phyloP scores from a whole-genome alignment of 2,329 filamentous ascomycete genomes.

The Cladosporium colombiae region DNA sequence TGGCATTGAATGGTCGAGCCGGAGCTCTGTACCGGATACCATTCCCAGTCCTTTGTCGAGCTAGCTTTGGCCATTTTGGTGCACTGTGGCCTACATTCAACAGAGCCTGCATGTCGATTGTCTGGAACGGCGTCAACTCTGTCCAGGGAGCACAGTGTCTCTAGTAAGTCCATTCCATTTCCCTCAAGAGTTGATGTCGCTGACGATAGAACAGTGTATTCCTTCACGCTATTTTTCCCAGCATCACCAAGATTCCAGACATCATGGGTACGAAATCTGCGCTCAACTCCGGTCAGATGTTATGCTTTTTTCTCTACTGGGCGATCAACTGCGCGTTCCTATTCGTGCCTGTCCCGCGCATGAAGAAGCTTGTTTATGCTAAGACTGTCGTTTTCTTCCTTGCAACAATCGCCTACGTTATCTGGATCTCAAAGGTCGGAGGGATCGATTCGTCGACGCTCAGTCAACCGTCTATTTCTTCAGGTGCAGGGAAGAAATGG shows the following conservation, averaged over 20 bases:
- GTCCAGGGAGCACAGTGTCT: constrained; percentile 3
- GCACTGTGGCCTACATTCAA: constrained; percentile 4
- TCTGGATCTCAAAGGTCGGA: neutral
- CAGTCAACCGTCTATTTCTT: neutral
- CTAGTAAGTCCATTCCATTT: neutral
- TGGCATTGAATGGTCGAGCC: constrained; percentile 47
- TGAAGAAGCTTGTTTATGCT: constrained; percentile 5
- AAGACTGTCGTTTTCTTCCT: constrained; percentile 1
- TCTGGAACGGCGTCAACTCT: neutral
- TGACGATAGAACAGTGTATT: neutral
- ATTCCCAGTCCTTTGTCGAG: constrained; percentile 76
- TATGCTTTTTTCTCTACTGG: constrained; percentile 5
- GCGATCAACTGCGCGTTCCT: neutral
- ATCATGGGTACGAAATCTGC: constrained; percentile 3
- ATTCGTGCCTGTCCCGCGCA: constrained; percentile 2
- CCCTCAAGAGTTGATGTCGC: neutral
- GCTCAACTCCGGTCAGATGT: constrained; percentile 3
- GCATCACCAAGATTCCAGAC: constrained; percentile 1
- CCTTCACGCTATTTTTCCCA: neutral
- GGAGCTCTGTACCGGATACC: constrained; percentile 86
- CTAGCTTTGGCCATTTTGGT: constrained; percentile 62
- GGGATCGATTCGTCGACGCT: constrained; percentile 2
- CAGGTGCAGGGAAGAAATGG: neutral
- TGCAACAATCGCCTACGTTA: constrained; percentile 1
- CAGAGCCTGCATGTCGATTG: constrained; percentile 2